Percentiles rank a stretch among this genome's conserved stretches.
Conservation (phyloP, 306 rosid species). For the Cicer judaicum region DNA sequence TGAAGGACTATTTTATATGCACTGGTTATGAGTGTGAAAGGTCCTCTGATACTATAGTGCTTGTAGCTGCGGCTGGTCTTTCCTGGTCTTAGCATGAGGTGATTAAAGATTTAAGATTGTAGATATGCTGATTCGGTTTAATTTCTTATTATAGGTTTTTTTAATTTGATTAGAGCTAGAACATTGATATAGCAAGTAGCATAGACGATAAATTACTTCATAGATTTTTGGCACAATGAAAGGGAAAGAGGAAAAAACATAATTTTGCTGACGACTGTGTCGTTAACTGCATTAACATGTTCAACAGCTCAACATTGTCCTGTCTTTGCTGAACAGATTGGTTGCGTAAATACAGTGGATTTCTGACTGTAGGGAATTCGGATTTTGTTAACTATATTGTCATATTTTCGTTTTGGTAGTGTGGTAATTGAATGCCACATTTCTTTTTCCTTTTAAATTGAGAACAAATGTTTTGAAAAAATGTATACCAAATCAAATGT, state of each 20-base stretch:
- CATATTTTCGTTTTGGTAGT: no score
- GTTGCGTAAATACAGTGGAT: no score
- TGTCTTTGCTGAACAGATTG: background rate
- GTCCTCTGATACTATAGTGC: background rate
- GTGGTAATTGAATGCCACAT: no score
- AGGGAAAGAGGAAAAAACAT: background rate
- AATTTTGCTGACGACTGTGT: background rate
- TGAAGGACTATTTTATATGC: conserved; percentile 74
- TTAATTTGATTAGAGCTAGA: conserved; percentile 7
- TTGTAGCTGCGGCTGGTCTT: background rate
- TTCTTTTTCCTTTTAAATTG: no score
- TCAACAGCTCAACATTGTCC: background rate
- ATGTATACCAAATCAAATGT: no score
- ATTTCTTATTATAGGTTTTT: conserved; percentile 3
- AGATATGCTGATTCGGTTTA: conserved; percentile 10
- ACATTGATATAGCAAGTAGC: conserved; percentile 5
- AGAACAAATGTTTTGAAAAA: no score
- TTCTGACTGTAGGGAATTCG: no score
- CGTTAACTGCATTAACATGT: background rate
- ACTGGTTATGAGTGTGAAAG: conserved; percentile 51
- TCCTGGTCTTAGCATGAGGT: background rate
- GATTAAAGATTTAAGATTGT: conserved; percentile 29
- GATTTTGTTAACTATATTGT: no score
- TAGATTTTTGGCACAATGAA: background rate
- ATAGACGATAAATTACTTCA: background rate